phyloP scores from a whole-genome alignment of 2,329 filamentous ascomycete species.

The Didymosphaeria variabile region DNA sequence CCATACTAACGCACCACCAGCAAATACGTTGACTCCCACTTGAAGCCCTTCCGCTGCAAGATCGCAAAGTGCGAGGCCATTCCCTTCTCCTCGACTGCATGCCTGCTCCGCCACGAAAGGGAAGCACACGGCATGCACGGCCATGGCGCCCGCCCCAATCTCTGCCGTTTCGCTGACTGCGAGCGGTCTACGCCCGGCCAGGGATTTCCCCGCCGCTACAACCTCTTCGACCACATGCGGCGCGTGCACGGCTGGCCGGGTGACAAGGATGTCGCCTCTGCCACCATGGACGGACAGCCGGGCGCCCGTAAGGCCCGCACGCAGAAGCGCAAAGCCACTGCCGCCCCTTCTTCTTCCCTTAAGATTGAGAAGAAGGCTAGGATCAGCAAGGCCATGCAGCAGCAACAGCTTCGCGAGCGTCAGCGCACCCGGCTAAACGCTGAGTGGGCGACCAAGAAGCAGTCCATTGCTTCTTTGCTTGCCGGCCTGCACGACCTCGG shows the following conservation, averaged over 20 bases:
- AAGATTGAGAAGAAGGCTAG: slow-evolving; percentile 25
- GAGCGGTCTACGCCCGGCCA: slow-evolving; percentile 83
- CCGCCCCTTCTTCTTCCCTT: background rate
- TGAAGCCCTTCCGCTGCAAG: slow-evolving; percentile 97
- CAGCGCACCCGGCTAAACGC: slow-evolving; percentile 41
- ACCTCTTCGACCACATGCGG: slow-evolving; percentile 96
- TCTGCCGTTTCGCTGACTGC: slow-evolving; percentile 87
- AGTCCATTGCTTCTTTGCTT: slow-evolving; percentile 45
- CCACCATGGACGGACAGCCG: slow-evolving; percentile 28
- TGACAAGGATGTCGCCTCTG: slow-evolving; percentile 7
- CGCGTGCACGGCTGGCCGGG: slow-evolving; percentile 74
- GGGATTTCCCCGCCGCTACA: slow-evolving; percentile 95
- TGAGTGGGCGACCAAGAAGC: slow-evolving; percentile 46
- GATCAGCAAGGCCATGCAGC: slow-evolving; percentile 40
- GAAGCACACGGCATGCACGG: slow-evolving; percentile 97
- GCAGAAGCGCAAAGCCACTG: slow-evolving; percentile 40
- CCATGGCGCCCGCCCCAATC: slow-evolving; percentile 89
- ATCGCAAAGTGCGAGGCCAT: slow-evolving; percentile 81
- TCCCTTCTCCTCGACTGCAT: slow-evolving; percentile 94
- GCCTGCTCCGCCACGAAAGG: slow-evolving; percentile 91
- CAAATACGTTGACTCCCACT: slow-evolving; percentile 96
- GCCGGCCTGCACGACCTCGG: slow-evolving; percentile 43
- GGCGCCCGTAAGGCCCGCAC: slow-evolving; percentile 33
- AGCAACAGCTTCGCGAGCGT: slow-evolving; percentile 47
- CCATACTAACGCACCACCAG: slow-evolving; percentile 59